Base-by-base conservation (phyloP, 2,329 filamentous ascomycete species). In the Ramichloridium luteum region DNA sequence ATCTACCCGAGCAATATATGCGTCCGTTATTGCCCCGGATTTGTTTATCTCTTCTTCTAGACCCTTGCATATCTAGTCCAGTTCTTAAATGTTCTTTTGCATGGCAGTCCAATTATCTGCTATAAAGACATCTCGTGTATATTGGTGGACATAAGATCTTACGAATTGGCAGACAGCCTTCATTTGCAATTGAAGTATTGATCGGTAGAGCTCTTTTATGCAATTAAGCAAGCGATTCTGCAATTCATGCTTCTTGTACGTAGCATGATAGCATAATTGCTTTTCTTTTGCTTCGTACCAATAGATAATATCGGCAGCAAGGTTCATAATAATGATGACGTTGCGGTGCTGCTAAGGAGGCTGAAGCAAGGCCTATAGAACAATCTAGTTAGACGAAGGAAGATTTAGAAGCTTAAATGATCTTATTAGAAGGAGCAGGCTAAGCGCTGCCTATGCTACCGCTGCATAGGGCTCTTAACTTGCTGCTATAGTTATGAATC, bases 161-260 rank as follows among this genome's bases (percentile, higher is more conserved):
- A n/a, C 20, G n/a, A 23, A 23, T 23, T 23, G 20, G 20, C 20
- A 23, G 20, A 23, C 20, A 23, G 20, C 20, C 20, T 23, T 23
- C 20, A 23, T 23, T 23, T 23, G 20, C 20, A 23, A n/a, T 23
- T 23, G 20, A 8, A 23, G 20, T 23, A 23, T n/a, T 23, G 20
- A 23, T 23, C n/a, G 20, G n/a, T 23, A 23, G 20, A 23, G 20
- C 8, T 23, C 20, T n/a, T 8, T 8, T 23, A 23, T 23, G 20
- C 20, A n/a, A 23, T 23, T n/a, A 8, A 8, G 20, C 20, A 23
- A n/a, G 8, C 20, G 20, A n/a, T 23, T n/a, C n/a, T n/a, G 20
- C n/a, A 23, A n/a, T 23, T 23, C 20, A 23, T 23, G 20, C 20
- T 23, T n/a, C n/a, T 23, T 23, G 20, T 23, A n/a, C 20, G n/a